Conservation (phyloP, 1,139 yeast genomes). For the Suhomyces yuchorum region DNA sequence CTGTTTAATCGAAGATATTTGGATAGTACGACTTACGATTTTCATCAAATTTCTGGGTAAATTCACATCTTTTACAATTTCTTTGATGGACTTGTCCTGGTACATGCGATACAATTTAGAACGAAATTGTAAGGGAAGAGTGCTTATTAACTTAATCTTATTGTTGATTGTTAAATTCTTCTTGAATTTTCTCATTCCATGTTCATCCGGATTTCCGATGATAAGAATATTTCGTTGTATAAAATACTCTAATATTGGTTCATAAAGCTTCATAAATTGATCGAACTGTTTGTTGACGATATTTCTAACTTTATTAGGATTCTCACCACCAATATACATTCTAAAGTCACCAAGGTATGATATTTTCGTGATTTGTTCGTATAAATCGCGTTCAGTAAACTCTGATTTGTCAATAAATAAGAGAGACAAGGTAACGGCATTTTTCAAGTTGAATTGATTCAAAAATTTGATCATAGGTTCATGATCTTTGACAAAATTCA, state of each 20-base stretch:
- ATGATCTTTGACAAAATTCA: slow-evolving; percentile 68
- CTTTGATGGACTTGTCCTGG: slow-evolving; percentile 33
- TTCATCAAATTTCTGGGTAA: slow-evolving; percentile 43
- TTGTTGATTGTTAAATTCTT: slow-evolving; percentile 21
- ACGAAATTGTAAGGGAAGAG: slow-evolving; percentile 57
- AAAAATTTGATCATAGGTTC: slow-evolving; percentile 57
- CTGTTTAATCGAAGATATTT: slow-evolving; percentile 71
- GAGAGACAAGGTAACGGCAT: slow-evolving; percentile 77
- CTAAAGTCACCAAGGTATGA: slow-evolving; percentile 93
- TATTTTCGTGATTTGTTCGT: slow-evolving; percentile 73
- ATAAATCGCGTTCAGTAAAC: slow-evolving; percentile 67
- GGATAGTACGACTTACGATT: slow-evolving; percentile 61
- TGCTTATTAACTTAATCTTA: slow-evolving; percentile 36
- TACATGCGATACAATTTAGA: slow-evolving; percentile 46
- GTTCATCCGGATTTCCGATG: slow-evolving; percentile 19
- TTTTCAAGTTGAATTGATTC: slow-evolving; percentile 74
- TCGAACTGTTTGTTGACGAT: slow-evolving; percentile 77
- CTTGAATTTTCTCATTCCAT: slow-evolving; percentile 22
- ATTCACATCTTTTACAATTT: slow-evolving; percentile 41
- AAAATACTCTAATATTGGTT: slow-evolving; percentile 52
- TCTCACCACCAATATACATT: slow-evolving; percentile 85
- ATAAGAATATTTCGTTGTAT: slow-evolving; percentile 24
- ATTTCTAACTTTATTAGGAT: slow-evolving; percentile 83
- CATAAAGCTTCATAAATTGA: slow-evolving; percentile 69
- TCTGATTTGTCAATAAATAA: slow-evolving; percentile 42